Evolutionary conservation across 2,329 filamentous ascomycete species (phyloP).

Genomic region (Raffaelea arxii): DNA sequence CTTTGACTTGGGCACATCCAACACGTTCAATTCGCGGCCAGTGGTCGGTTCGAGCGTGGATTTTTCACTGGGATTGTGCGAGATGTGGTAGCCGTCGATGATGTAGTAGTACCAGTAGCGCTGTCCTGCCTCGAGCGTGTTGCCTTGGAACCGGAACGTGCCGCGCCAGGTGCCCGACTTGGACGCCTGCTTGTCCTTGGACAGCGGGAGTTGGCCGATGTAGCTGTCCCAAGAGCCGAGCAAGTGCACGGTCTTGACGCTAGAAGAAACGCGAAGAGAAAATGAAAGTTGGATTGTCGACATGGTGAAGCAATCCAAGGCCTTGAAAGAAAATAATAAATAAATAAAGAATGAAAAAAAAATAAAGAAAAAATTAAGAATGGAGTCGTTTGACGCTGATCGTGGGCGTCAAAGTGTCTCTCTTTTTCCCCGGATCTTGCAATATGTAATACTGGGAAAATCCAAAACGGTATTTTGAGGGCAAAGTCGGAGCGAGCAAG

Average conservation of each 20-base stretch:
- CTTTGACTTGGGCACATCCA: constrained; percentile 66
- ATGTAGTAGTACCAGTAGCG: constrained; percentile 99
- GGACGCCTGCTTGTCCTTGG: constrained; percentile 71
- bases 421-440: too few species aligned
- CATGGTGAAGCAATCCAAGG: constrained; percentile 36
- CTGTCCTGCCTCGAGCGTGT: constrained; percentile 75
- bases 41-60: constrained; percentile 93
- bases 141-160: constrained; percentile 88
- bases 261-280: constrained; percentile 87
- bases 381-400: too few species aligned
- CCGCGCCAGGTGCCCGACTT: constrained; percentile 92
- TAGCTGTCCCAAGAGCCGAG: constrained; percentile 99
- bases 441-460: too few species aligned
- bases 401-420: too few species aligned
- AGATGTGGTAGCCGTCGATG: constrained; percentile 97
- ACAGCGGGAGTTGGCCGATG: constrained; percentile 84
- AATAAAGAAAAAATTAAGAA: neutral
- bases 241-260: constrained; percentile 95
- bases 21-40: constrained; percentile 92
- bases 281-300: constrained; percentile 90
- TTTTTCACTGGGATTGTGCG: constrained; percentile 85
- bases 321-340: constrained; percentile 15
- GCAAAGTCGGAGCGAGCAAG: neutral
- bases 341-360: constrained; percentile 1
- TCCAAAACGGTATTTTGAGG: neutral